A percentile compares a stretch with the other conserved stretches of the same genome.
These are phyloP conservation scores for Crucihimalaya himalaica DNA, from an alignment of 345 rosid genomes.

Conservation along the genomic window DNA sequence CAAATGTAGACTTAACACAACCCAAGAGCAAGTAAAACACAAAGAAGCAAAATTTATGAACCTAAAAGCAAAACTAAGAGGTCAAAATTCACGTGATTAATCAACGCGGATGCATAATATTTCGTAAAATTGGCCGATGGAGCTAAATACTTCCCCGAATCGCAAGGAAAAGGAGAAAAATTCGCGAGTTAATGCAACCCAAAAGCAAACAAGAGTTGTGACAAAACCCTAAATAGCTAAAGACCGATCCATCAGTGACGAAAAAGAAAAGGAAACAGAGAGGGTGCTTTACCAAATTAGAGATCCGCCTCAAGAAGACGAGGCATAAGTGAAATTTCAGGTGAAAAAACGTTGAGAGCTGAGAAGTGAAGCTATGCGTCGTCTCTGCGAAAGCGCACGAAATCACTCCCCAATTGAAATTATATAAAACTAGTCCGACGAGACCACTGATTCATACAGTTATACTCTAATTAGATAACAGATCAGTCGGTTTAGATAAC, in stretches of 20 bases:
- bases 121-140: neutral
- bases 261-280: neutral
- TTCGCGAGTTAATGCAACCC: neutral
- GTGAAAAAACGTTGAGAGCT: neutral
- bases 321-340: neutral
- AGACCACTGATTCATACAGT: too few species aligned
- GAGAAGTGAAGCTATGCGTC: conserved; percentile 7
- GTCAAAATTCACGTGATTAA: neutral
- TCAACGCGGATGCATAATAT: neutral
- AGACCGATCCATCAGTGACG: neutral
- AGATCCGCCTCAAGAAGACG: neutral
- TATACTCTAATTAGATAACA: too few species aligned
- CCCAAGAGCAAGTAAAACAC: neutral
- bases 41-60: neutral
- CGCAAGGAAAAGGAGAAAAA: neutral
- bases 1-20: neutral
- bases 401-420: neutral
- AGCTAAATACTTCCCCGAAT: neutral
- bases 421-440: too few species aligned
- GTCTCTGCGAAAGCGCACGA: conserved; percentile 5
- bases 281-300: neutral
- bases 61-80: neutral
- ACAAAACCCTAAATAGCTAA: conserved; percentile 16
- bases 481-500: too few species aligned
- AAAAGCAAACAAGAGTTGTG: neutral